Evolutionary conservation across 2,329 filamentous ascomycete species (phyloP).

Genomic region (Trichoderma atroviride): DNA sequence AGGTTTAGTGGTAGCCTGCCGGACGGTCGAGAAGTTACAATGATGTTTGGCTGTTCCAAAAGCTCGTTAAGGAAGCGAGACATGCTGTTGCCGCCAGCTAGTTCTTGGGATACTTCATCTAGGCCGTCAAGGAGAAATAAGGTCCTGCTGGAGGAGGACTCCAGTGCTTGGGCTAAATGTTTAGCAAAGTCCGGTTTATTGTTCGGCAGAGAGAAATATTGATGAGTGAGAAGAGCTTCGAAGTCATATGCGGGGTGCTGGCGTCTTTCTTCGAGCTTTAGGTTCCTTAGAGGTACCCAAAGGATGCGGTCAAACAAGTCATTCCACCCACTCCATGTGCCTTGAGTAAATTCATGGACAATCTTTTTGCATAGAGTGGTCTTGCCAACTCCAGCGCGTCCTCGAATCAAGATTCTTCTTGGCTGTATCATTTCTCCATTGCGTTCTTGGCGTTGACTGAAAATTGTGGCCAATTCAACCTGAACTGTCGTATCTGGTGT

Average conservation of each 20-base stretch:
- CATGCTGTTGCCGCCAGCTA: constrained; percentile 27
- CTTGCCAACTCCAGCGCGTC: constrained; percentile 43
- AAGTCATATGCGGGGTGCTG: constrained; percentile 30
- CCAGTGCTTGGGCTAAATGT: constrained; percentile 28
- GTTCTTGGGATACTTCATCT: constrained; percentile 43
- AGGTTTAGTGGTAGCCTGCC: constrained; percentile 25
- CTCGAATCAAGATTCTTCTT: constrained; percentile 40
- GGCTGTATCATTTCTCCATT: constrained; percentile 30
- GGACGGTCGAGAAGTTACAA: constrained; percentile 46
- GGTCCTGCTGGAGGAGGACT: constrained; percentile 31
- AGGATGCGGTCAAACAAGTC: constrained; percentile 42
- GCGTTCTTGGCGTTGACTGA: constrained; percentile 32
- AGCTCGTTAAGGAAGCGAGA: constrained; percentile 36
- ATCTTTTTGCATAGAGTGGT: constrained; percentile 46
- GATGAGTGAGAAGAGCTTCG: constrained; percentile 33
- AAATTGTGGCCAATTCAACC: constrained; percentile 35
- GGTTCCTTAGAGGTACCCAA: constrained; percentile 44
- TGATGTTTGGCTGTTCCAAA: constrained; percentile 40
- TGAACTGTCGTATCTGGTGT: constrained; percentile 30
- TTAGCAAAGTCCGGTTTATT: constrained; percentile 28
- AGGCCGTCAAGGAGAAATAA: constrained; percentile 49
- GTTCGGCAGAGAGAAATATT: constrained; percentile 35
- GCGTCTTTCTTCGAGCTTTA: constrained; percentile 33
- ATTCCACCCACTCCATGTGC: constrained; percentile 27
- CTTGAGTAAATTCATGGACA: constrained; percentile 38